A percentile compares a stretch with the other conserved stretches of the same genome.
Conservation (phyloP, 192 early-diverging fungal species). For the Glomus cerebriforme region DNA sequence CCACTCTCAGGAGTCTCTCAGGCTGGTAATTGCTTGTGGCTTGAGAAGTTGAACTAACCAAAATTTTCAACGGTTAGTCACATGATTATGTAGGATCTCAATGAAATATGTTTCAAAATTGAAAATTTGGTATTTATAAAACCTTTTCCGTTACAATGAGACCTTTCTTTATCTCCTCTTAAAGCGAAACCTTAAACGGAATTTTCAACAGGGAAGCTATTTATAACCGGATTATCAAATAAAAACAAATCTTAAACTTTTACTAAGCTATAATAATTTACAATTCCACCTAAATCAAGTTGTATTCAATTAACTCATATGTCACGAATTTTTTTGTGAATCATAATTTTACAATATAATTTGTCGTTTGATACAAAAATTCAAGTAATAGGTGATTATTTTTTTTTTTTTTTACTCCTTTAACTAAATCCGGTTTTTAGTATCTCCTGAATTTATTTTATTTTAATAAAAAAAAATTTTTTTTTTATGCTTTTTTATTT, state of each 20-base stretch:
- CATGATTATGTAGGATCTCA: neutral
- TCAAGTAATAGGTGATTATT: neutral
- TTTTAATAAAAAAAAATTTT: neutral
- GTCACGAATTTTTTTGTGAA: neutral
- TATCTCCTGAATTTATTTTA: neutral
- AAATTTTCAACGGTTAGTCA: neutral
- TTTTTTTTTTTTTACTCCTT: too few species aligned
- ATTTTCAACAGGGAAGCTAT: neutral
- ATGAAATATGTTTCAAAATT: neutral
- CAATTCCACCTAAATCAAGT: neutral
- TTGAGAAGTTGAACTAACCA: neutral
- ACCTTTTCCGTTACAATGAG: neutral
- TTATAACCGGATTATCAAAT: neutral
- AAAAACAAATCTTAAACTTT: too few species aligned
- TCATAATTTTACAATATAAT: neutral
- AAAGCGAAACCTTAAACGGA: neutral
- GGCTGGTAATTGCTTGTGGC: neutral
- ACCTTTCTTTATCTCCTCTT: neutral
- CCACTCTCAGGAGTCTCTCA: too few species aligned
- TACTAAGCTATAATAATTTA: too few species aligned
- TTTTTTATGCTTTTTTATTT: neutral
- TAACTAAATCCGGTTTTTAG: neutral
- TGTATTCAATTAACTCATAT: neutral
- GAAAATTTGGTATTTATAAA: neutral
- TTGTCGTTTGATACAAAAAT: neutral